These are phyloP conservation scores for Coemansia sp. DNA, from an alignment of 192 early-diverging fungal species.

Conservation along the genomic window DNA sequence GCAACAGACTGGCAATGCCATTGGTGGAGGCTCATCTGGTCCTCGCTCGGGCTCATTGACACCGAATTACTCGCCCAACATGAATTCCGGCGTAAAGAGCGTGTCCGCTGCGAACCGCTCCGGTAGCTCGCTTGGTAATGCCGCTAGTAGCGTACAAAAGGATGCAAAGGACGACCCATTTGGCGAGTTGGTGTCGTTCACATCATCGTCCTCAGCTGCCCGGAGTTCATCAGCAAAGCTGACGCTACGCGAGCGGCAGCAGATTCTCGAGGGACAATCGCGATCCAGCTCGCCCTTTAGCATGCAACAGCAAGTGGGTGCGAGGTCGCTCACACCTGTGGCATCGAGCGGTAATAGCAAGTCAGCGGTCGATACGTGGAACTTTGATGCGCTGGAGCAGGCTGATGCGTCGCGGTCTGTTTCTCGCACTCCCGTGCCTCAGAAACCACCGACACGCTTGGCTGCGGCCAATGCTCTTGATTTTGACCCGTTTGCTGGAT, in stretches of 20 bases:
- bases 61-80: constrained; percentile 49
- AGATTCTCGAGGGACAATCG: constrained; percentile 35
- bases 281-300: constrained; percentile 32
- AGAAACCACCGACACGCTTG: neutral
- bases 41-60: constrained; percentile 8
- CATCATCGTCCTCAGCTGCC: constrained; percentile 17
- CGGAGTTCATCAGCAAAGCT: constrained; percentile 26
- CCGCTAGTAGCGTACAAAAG: constrained; percentile 2
- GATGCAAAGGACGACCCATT: constrained; percentile 56
- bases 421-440: constrained; percentile 22
- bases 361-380: constrained; percentile 30
- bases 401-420: constrained; percentile 24
- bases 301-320: constrained; percentile 8
- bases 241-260: constrained; percentile 51
- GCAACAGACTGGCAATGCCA: neutral
- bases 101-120: constrained; percentile 5
- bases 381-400: constrained; percentile 50
- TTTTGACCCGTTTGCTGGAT: constrained; percentile 30
- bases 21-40: constrained; percentile 4
- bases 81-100: constrained; percentile 11
- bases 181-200: constrained; percentile 55
- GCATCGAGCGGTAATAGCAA: constrained; percentile 6
- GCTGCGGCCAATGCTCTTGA: constrained; percentile 27
- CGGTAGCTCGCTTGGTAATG: neutral
- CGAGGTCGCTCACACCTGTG: constrained; percentile 16